Evolutionary conservation across 139 green algal species (phyloP).

Genomic region (Chlamydomonas incerta): DNA sequence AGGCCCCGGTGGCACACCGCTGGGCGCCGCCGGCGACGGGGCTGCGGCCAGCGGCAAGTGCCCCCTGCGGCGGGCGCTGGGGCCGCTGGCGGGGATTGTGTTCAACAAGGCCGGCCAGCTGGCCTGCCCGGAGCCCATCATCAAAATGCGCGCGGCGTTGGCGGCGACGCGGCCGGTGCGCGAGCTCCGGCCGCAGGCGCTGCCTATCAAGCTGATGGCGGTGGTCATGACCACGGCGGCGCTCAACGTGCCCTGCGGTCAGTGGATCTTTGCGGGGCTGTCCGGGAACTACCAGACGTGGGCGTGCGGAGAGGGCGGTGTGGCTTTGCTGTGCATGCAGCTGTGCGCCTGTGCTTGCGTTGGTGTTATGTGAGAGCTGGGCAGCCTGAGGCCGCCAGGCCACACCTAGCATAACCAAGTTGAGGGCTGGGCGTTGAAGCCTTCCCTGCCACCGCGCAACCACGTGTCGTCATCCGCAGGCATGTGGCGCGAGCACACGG

Average conservation of each 20-base stretch:
- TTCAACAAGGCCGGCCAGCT: constrained; percentile 65
- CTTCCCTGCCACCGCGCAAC: no score
- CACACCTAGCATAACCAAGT: no score
- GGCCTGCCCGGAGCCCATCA: constrained; percentile 79
- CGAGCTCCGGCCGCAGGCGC: constrained; percentile 76
- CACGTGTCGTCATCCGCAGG: no score
- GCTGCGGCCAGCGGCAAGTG: constrained; percentile 33
- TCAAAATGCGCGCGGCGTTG: constrained; percentile 79
- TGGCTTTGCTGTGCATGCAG: no score
- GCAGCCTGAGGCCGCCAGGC: no score
- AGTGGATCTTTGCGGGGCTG: background rate
- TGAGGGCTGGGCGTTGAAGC: no score
- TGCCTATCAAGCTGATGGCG: constrained; percentile 63
- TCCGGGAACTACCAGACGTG: no score
- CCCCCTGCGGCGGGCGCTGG: constrained; percentile 61
- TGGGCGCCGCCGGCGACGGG: background rate
- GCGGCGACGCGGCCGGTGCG: constrained; percentile 72
- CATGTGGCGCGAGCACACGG: constrained; percentile 80
- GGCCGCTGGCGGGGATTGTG: constrained; percentile 60
- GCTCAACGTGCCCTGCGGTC: constrained; percentile 85
- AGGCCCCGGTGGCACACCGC: background rate
- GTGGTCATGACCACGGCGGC: constrained; percentile 66
- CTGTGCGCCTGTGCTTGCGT: no score
- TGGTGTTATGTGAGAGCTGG: no score
- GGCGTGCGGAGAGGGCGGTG: no score